Conservation (phyloP, 305 asterid genomes). For the Coffea humblotiana region DNA sequence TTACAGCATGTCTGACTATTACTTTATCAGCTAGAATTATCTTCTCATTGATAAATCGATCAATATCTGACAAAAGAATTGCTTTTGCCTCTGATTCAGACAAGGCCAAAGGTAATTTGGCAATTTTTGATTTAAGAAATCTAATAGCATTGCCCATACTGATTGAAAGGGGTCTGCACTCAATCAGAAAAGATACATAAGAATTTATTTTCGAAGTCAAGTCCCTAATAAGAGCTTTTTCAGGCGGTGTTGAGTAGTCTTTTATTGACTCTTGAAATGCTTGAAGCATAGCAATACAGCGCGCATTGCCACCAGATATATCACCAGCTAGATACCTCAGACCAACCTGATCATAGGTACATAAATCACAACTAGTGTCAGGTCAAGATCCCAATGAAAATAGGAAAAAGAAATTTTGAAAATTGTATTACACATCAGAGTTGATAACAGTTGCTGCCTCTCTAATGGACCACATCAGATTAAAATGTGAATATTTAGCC, state of each 20-base stretch:
- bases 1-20: conserved; percentile 89
- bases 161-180: conserved; percentile 88
- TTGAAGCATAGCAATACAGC: conserved; percentile 94
- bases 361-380: conserved; percentile 15
- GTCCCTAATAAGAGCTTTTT: conserved; percentile 74
- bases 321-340: conserved; percentile 79
- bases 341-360: conserved; percentile 62
- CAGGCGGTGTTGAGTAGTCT: conserved; percentile 79
- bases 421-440: neutral
- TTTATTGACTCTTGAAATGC: conserved; percentile 75
- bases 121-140: conserved; percentile 69
- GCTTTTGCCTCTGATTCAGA: conserved; percentile 82
- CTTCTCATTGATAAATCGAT: conserved; percentile 64
- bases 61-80: conserved; percentile 58
- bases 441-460: neutral
- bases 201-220: conserved; percentile 67
- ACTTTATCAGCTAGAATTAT: conserved; percentile 81
- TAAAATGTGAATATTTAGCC: too few relatives aligned
- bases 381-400: neutral
- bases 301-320: conserved; percentile 89
- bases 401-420: neutral
- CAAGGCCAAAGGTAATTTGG: conserved; percentile 55
- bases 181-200: conserved; percentile 66
- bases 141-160: conserved; percentile 93
- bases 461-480: neutral